Conservation (phyloP, 495 filamentous ascomycete species). For the Pyronema domesticum region DNA sequence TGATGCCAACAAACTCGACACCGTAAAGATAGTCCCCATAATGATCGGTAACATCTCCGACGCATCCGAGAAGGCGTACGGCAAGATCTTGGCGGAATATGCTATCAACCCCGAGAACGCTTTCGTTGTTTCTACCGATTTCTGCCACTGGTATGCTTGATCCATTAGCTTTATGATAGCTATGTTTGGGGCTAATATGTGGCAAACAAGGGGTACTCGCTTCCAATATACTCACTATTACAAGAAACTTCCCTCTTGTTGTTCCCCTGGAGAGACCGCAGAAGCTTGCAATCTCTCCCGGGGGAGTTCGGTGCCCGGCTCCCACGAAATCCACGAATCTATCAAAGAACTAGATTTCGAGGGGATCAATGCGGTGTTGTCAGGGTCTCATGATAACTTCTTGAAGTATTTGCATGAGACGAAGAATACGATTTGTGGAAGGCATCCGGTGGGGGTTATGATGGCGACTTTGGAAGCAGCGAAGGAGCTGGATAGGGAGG, state of each 20-base stretch:
- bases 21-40: conserved; percentile 55
- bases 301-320: conserved; percentile 23
- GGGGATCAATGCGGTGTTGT: conserved; percentile 68
- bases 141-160: conserved; percentile 62
- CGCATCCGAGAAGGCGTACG: conserved; percentile 49
- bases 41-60: conserved; percentile 63
- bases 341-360: conserved; percentile 65
- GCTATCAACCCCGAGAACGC: conserved; percentile 56
- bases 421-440: conserved; percentile 82
- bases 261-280: conserved; percentile 6
- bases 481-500: conserved; percentile 31
- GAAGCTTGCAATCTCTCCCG: conserved; percentile 24
- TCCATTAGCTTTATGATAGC: neutral
- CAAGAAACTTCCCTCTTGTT: conserved; percentile 33
- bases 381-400: conserved; percentile 51
- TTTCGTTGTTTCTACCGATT: conserved; percentile 84
- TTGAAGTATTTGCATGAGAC: conserved; percentile 49
- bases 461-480: conserved; percentile 48
- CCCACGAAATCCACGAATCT: conserved; percentile 60
- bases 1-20: conserved; percentile 31
- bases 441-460: conserved; percentile 87
- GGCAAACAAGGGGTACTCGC: conserved; percentile 36
- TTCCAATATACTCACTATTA: conserved; percentile 76
- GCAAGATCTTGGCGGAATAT: conserved; percentile 57
- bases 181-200: neutral